A percentile compares a stretch with the other conserved stretches of the same genome.
Evolutionary conservation across 495 filamentous ascomycete genomes (phyloP).

Genomic region (Aspergillus funiculosus): DNA sequence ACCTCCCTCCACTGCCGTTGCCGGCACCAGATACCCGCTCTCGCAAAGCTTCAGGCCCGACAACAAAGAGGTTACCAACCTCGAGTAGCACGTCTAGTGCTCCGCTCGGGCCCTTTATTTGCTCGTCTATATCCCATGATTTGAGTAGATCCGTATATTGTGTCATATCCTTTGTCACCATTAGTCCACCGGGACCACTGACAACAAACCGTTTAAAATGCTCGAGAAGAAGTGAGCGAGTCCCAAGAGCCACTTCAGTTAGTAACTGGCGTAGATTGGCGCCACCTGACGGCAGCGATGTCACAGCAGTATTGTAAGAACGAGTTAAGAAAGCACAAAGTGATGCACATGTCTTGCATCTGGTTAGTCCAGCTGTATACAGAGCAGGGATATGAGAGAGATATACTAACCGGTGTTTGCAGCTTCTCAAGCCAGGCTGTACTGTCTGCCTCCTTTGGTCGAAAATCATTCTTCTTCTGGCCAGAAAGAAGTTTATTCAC

Average conservation of each 20-base stretch:
- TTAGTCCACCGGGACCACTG: conserved; percentile 83
- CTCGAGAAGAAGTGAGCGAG: conserved; percentile 72
- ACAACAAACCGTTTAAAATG: conserved; percentile 93
- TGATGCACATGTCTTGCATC: conserved; percentile 59
- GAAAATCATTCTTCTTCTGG: conserved; percentile 90
- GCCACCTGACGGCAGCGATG: conserved; percentile 64
- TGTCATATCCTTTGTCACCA: conserved; percentile 93
- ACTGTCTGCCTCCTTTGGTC: conserved; percentile 78
- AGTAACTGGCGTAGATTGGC: conserved; percentile 71
- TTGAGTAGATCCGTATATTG: conserved; percentile 80
- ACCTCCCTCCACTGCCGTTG: conserved; percentile 22
- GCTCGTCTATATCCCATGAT: conserved; percentile 71
- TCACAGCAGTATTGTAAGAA: conserved; percentile 52
- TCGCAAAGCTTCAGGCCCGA: conserved; percentile 79
- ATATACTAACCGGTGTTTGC: conserved; percentile 59
- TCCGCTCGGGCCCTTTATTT: conserved; percentile 47
- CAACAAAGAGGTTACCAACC: conserved; percentile 94
- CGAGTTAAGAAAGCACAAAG: conserved; percentile 71
- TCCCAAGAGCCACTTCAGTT: conserved; percentile 76
- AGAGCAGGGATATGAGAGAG: neutral
- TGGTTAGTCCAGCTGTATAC: neutral
- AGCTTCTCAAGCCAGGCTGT: conserved; percentile 69
- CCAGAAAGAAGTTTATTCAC: conserved; percentile 62
- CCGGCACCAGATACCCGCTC: conserved; percentile 62
- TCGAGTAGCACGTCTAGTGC: conserved; percentile 81